Evolutionary conservation across 2,329 filamentous ascomycete species (phyloP).

Genomic region (Scedosporium dehoogii): DNA sequence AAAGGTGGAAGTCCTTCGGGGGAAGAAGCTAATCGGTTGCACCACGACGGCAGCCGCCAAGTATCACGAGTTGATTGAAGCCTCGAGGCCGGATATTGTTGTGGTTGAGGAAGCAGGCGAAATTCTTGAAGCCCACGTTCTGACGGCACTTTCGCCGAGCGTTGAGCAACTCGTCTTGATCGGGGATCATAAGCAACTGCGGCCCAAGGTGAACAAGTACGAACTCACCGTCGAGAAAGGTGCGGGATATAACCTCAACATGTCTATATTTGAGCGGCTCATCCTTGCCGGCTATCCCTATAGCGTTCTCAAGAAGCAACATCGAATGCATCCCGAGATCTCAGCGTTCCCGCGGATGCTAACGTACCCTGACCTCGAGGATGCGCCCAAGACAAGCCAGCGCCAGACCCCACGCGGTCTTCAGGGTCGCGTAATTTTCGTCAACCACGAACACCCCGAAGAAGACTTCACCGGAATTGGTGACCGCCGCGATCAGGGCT

Average conservation of each 20-base stretch:
- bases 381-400: slow-evolving; percentile 38
- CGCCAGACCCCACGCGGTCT: slow-evolving; percentile 45
- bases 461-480: neutral
- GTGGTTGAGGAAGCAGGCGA: slow-evolving; percentile 67
- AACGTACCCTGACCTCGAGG: slow-evolving; percentile 52
- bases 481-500: slow-evolving; percentile 38
- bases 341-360: slow-evolving; percentile 45
- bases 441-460: slow-evolving; percentile 53
- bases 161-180: slow-evolving; percentile 59
- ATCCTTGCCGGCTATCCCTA: slow-evolving; percentile 44
- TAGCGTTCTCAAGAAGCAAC: slow-evolving; percentile 48
- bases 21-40: slow-evolving; percentile 54
- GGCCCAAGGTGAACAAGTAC: slow-evolving; percentile 57
- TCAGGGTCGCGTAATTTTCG: slow-evolving; percentile 49
- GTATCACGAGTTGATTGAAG: slow-evolving; percentile 41
- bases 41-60: slow-evolving; percentile 64
- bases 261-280: slow-evolving; percentile 60
- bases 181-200: slow-evolving; percentile 64
- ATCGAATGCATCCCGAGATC: slow-evolving; percentile 61
- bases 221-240: slow-evolving; percentile 43
- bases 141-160: slow-evolving; percentile 45
- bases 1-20: slow-evolving; percentile 32
- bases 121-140: slow-evolving; percentile 48
- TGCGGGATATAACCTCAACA: slow-evolving; percentile 32
- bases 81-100: slow-evolving; percentile 46